Evolutionary conservation across 495 filamentous ascomycete species (phyloP), one percentile per base, ranked within the genome.

Genomic region (Pseudoneurospora amorphoporcata): DNA sequence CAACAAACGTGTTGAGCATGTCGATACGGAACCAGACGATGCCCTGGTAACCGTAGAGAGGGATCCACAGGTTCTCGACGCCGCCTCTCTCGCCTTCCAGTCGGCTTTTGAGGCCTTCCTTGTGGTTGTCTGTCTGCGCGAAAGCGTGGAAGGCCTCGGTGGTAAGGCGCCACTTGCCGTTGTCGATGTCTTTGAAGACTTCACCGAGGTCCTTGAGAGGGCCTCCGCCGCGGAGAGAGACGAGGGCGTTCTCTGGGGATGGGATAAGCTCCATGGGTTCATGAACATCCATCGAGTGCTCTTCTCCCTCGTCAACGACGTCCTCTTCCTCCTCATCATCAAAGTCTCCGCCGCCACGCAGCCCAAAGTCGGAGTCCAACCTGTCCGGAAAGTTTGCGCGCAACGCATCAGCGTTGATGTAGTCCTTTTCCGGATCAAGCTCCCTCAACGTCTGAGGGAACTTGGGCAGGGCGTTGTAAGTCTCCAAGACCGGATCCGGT

Each of bases 1-100:
- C 79, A 72, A 81, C 73, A 61, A 77, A 81, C 29, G 71, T 76
- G 70, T 78, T 43, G 41, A 78, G 39, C 3, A 35, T 38, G 65
- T 69, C 65, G 39, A 72, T 8, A 8, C 47, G 72, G 39, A 77
- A 81, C 75, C 74, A 75, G 1, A 81, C 77, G 9, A 75, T 43
- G 39, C 79, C 78, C 69, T 80, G 78, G 68, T 72, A 77, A 17
- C 79, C 78, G 61, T 74, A 74, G n/a, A 81, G 70, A 1, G 74
- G 74, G 0, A 78, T 14, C 75, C 39, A 61, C 23, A 61, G 53
- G 10, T 61, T 16, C 53, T 61, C 53, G 29, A 61, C 12, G 4
- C 23, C 53, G 0, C 23, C 53, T 61, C 12, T 29, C 6, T 61
- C 53, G 12, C 53, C 23, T 32, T 32, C 53, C 16, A 61, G 53